Base-by-base conservation (phyloP, 208 protist genomes). In the Trypanosoma grayi region DNA sequence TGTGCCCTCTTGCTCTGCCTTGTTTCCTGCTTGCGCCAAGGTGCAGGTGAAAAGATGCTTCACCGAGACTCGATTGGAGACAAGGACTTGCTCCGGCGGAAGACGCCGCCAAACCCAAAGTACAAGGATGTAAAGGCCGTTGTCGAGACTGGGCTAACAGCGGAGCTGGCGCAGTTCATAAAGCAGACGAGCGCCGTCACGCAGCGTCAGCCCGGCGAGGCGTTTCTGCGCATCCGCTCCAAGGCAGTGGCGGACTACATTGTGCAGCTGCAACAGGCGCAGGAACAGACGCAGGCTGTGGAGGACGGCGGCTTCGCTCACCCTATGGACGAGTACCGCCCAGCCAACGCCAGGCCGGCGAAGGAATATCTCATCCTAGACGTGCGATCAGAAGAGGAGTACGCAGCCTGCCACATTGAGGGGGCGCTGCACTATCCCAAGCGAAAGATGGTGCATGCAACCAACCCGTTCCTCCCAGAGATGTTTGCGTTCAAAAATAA, bases 401-500 rank as follows among this genome's bases (percentile, higher is more conserved):
- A 92, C 57, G 66, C 75, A 2, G 31, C 73, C 16, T 93, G 90
- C 73, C 89, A 95, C 57, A 86, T 97, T 53, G 66, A 73, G 7
- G 74, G 77, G 0, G 81, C 92, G 10, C 46, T 93, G 24, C 87
- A 93, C 73, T 97, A 95, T 66, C 83, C 87, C 1, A 79, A 77
- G 52, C 76, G 80, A 11, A 79, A 70, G 53, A 56, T 97, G 31
- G 69, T 84, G 48, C 85, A 93, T 68, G 73, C 85, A 20, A 91
- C 70, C 2, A 89, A 81, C 53, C 86, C 87, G 0, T 87, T 93
- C 66, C 53, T 89, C 39, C 73, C 85, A 0, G 87, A 93, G 57
- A 91, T 97, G 77, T 92, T 82, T 70, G 50, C 73, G 8, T 81
- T 90, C 61, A 93, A 94, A 59, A 97, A 97, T 73, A 95, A 92